These are phyloP conservation scores for Acer saccharum DNA, from an alignment of 345 rosid species.

Conservation along the genomic window DNA sequence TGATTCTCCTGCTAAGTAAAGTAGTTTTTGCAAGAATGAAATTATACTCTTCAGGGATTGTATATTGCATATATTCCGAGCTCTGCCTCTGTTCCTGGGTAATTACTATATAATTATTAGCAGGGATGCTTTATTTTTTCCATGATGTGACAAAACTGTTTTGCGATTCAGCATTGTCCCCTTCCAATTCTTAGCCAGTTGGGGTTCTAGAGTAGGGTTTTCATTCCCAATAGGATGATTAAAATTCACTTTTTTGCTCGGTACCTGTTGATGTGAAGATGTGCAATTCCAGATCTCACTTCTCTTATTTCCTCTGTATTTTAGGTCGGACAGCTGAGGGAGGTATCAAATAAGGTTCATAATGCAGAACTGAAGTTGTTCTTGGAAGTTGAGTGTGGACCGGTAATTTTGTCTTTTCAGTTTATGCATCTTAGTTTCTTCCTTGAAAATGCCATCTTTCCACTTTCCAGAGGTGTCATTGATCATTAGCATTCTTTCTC, in stretches of 20 bases:
- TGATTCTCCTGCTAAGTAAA: background rate
- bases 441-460: background rate
- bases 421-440: background rate
- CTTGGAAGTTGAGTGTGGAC: slow-evolving; percentile 73
- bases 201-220: background rate
- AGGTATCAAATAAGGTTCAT: slow-evolving; percentile 57
- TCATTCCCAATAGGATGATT: background rate
- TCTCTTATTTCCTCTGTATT: slow-evolving; percentile 5
- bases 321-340: slow-evolving; percentile 74
- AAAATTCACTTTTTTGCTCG: background rate
- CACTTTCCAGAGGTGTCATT: slow-evolving; percentile 9
- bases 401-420: slow-evolving; percentile 37
- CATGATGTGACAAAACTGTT: background rate
- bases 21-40: background rate
- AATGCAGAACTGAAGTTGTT: slow-evolving; percentile 66
- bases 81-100: background rate
- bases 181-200: background rate
- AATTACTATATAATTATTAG: background rate
- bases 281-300: background rate
- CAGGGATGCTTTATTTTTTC: background rate
- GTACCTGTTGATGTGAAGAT: background rate
- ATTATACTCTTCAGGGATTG: background rate
- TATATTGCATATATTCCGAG: background rate
- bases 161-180: background rate
- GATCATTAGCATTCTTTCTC: slow-evolving; percentile 16